Evolutionary conservation across 768 basidiomycete species (phyloP).

Genomic region (Kwoniella mangroviensis): DNA sequence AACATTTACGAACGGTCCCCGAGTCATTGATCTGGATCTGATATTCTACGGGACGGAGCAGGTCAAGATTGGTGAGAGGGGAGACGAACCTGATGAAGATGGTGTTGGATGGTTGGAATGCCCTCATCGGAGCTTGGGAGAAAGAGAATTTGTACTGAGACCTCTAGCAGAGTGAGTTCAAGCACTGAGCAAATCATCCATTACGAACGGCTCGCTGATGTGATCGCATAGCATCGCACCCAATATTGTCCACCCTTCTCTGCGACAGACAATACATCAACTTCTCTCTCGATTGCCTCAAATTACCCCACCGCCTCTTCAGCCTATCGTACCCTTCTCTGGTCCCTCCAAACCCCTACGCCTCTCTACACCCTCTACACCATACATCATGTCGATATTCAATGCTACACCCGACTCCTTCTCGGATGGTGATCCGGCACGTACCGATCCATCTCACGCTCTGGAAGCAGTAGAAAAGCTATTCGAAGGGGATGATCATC

Average conservation of each 20-base stretch:
- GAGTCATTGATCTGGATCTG: constrained; percentile 87
- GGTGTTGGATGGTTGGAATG: constrained; percentile 69
- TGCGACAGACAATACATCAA: constrained; percentile 31
- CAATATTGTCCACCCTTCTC: constrained; percentile 68
- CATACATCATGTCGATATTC: constrained; percentile 86
- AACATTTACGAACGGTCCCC: constrained; percentile 80
- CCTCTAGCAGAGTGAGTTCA: constrained; percentile 80
- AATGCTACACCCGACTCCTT: constrained; percentile 96
- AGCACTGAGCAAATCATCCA: not conserved
- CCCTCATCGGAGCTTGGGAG: constrained; percentile 79
- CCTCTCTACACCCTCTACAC: constrained; percentile 31
- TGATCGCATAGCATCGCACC: constrained; percentile 73
- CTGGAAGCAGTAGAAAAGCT: constrained; percentile 58
- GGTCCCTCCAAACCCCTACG: constrained; percentile 32
- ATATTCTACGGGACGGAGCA: constrained; percentile 70
- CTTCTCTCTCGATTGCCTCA: constrained; percentile 60
- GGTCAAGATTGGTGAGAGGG: constrained; percentile 65
- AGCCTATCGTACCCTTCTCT: constrained; percentile 47
- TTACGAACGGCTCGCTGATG: constrained; percentile 5
- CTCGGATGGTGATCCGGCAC: constrained; percentile 74
- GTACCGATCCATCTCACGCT: constrained; percentile 65
- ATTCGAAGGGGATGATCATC: constrained; percentile 55
- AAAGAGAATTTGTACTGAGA: constrained; percentile 89
- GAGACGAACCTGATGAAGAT: constrained; percentile 59
- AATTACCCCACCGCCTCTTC: constrained; percentile 57